Conservation (phyloP, 2,329 filamentous ascomycete species). For the Diatrype stigma region DNA sequence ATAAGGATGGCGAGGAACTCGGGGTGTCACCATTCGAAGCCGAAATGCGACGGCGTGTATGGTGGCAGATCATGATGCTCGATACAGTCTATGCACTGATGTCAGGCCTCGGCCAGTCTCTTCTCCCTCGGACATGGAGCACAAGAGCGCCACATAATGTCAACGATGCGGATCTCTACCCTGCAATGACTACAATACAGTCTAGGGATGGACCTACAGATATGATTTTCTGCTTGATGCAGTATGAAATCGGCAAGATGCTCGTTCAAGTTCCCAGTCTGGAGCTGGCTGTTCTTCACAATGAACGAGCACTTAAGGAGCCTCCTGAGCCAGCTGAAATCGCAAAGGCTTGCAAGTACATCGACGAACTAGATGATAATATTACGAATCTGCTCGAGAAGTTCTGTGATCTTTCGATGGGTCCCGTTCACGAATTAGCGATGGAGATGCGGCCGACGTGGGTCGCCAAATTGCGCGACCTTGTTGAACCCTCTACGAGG, state of each 20-base stretch:
- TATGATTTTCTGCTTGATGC: conserved; percentile 54
- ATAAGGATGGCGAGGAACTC: conserved; percentile 55
- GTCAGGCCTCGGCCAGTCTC: conserved; percentile 51
- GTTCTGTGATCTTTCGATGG: conserved; percentile 48
- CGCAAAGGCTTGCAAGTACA: conserved; percentile 37
- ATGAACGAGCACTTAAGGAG: conserved; percentile 31
- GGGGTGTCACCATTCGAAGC: conserved; percentile 59
- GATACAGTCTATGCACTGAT: conserved; percentile 54
- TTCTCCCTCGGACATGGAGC: conserved; percentile 51
- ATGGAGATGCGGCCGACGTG: conserved; percentile 43
- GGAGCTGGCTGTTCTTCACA: conserved; percentile 46
- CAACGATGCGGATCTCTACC: conserved; percentile 55
- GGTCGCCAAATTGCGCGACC: conserved; percentile 43
- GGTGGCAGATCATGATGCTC: conserved; percentile 60
- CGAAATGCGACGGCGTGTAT: conserved; percentile 64
- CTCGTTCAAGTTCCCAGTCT: conserved; percentile 44
- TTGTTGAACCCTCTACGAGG: conserved; percentile 43
- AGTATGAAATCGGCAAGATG: conserved; percentile 47
- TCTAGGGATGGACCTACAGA: conserved; percentile 55
- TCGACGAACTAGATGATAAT: conserved; percentile 38
- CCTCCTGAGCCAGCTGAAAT: conserved; percentile 25
- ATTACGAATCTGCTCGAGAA: conserved; percentile 44
- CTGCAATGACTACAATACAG: conserved; percentile 45
- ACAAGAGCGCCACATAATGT: conserved; percentile 54
- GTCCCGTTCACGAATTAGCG: conserved; percentile 49